phyloP scores from a whole-genome alignment of 2,329 filamentous ascomycete species.

The Nothopassalora personata region DNA sequence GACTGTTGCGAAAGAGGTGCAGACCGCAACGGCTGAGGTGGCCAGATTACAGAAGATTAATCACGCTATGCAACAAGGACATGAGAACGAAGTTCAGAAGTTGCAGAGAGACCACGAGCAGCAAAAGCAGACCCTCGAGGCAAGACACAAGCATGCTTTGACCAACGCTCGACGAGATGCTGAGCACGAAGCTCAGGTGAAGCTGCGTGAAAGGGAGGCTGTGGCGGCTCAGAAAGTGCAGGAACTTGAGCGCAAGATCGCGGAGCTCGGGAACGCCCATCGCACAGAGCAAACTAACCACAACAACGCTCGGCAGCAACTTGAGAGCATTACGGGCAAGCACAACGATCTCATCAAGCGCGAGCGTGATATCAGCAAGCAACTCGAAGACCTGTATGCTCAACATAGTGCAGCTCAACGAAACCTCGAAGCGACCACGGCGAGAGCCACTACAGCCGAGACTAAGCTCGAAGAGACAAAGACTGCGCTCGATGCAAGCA shows the following conservation, averaged over 20 bases:
- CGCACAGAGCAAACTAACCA: constrained; percentile 27
- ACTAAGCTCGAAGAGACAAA: constrained; percentile 21
- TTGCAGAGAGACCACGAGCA: constrained; percentile 46
- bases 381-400: constrained; percentile 23
- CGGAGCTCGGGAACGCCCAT: constrained; percentile 29
- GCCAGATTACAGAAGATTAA: constrained; percentile 60
- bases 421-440: constrained; percentile 14
- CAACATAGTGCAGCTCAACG: constrained; percentile 15
- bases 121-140: constrained; percentile 23
- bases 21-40: constrained; percentile 40
- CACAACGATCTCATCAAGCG: constrained; percentile 24
- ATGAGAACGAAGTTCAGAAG: constrained; percentile 51
- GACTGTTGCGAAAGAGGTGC: constrained; percentile 44
- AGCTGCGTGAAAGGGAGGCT: constrained; percentile 24
- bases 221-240: constrained; percentile 24
- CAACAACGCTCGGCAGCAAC: constrained; percentile 28
- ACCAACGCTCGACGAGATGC: constrained; percentile 24
- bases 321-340: constrained; percentile 28
- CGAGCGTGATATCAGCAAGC: constrained; percentile 20
- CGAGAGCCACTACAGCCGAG: constrained; percentile 13
- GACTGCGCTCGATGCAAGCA: constrained; percentile 38
- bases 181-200: constrained; percentile 25
- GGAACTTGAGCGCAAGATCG: constrained; percentile 26
- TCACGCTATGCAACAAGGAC: constrained; percentile 63
- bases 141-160: constrained; percentile 33